These are phyloP conservation scores for Tetrahymena malaccensis DNA, from an alignment of 73 alveolate genomes.

Conservation along the genomic window DNA sequence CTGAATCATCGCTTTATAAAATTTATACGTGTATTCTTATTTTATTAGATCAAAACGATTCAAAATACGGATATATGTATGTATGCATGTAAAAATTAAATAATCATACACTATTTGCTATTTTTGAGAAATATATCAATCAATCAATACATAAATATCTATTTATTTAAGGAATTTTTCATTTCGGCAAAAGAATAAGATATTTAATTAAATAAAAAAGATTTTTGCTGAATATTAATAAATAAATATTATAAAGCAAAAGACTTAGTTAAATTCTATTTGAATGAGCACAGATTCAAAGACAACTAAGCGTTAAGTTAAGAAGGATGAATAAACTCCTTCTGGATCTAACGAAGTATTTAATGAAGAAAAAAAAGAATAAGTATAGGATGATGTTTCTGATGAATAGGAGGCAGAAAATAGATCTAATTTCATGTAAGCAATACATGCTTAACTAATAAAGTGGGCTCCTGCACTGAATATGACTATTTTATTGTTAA, in stretches of 20 bases:
- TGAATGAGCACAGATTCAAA: neutral
- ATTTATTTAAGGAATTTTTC: neutral
- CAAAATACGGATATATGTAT: too few relatives aligned
- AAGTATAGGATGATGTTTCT: neutral
- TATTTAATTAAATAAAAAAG: neutral
- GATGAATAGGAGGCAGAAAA: neutral
- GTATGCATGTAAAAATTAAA: too few relatives aligned
- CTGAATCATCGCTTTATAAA: neutral
- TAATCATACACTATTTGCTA: too few relatives aligned
- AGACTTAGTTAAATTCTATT: neutral
- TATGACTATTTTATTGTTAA: constrained; percentile 66
- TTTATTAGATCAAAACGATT: neutral
- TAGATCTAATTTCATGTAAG: neutral
- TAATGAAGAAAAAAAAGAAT: neutral
- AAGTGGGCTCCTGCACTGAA: constrained; percentile 83
- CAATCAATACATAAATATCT: neutral
- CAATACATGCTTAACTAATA: neutral
- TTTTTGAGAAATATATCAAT: neutral
- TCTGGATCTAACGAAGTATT: neutral
- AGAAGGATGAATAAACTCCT: neutral
- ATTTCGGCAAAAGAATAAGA: neutral
- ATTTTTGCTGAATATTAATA: neutral
- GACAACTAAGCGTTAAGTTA: neutral
- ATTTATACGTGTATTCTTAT: neutral
- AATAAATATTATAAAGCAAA: neutral